These are phyloP conservation scores for Phytophthora constricta DNA, from an alignment of 352 stramenopile genomes.

Conservation along the genomic window DNA sequence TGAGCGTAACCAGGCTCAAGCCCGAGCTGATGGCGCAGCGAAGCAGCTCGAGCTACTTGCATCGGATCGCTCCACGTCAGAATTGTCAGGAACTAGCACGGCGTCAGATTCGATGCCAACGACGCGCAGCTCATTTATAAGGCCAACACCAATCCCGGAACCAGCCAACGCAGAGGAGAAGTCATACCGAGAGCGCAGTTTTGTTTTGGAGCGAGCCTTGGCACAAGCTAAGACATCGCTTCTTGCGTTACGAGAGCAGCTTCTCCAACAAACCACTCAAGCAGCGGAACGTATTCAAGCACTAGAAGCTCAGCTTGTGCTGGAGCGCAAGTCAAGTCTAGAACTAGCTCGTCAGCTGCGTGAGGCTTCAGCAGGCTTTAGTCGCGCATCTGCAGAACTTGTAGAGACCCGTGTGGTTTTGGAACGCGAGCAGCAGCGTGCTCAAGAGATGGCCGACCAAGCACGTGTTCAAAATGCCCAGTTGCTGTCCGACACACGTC, in stretches of 20 bases:
- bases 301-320: constrained; percentile 55
- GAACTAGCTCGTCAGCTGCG: constrained; percentile 55
- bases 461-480: constrained; percentile 53
- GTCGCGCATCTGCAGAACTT: constrained; percentile 48
- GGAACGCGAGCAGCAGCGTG: constrained; percentile 46
- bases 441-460: constrained; percentile 48
- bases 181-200: constrained; percentile 56
- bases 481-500: constrained; percentile 60
- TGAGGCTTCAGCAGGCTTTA: constrained; percentile 57
- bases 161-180: constrained; percentile 37
- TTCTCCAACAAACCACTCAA: constrained; percentile 38
- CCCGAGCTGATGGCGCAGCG: constrained; percentile 14
- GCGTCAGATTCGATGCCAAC: constrained; percentile 14
- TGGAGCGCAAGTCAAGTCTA: constrained; percentile 60
- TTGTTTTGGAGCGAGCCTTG: constrained; percentile 64
- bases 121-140: constrained; percentile 14
- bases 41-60: constrained; percentile 28
- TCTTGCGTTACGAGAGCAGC: constrained; percentile 32
- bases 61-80: constrained; percentile 8
- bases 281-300: constrained; percentile 41
- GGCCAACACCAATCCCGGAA: constrained; percentile 14
- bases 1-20: constrained; percentile 49
- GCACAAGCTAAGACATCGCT: constrained; percentile 49
- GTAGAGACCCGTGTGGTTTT: constrained; percentile 57
- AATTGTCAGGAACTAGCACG: constrained; percentile 7